Evolutionary conservation across 495 filamentous ascomycete genomes (phyloP).

Genomic region (Entonaema liquescens): DNA sequence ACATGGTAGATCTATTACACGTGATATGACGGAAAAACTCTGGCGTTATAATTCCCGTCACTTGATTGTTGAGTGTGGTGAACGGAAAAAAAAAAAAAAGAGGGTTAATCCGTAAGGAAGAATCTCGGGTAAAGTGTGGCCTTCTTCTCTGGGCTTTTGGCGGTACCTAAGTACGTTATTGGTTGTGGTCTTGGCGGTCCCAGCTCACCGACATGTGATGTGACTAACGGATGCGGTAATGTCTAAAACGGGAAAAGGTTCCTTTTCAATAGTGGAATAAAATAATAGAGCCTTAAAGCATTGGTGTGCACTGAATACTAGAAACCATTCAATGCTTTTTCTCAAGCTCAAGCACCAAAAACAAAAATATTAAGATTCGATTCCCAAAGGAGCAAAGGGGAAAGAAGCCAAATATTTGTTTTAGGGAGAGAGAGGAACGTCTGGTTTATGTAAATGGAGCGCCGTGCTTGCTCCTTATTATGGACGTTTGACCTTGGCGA

Average conservation of each 20-base stretch:
- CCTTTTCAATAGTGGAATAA: not conserved
- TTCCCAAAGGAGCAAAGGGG: slow-evolving; percentile 35
- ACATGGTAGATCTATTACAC: slow-evolving; percentile 32
- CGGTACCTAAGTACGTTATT: not conserved
- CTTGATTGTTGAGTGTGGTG: too few species aligned
- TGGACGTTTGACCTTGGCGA: slow-evolving; percentile 53
- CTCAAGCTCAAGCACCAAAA: not conserved
- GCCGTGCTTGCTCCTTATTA: slow-evolving; percentile 58
- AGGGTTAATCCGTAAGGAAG: too few species aligned
- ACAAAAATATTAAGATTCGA: slow-evolving; percentile 24
- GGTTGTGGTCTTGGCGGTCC: slow-evolving; percentile 12
- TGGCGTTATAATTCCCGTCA: too few species aligned
- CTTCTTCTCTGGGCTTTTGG: not conserved
- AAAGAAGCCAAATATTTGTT: slow-evolving; percentile 21
- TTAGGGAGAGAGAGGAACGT: slow-evolving; percentile 36
- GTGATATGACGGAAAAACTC: not conserved
- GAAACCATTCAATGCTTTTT: not conserved
- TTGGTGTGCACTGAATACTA: not conserved
- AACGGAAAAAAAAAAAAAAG: too few species aligned
- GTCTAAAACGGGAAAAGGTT: slow-evolving; percentile 1
- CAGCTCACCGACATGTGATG: slow-evolving; percentile 24
- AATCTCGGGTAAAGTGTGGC: not conserved
- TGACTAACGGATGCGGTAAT: not conserved
- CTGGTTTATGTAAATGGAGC: slow-evolving; percentile 54
- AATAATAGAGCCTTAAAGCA: too few species aligned